Conservation (phyloP, 768 basidiomycete genomes). For the Pulveroboletus sp. region DNA sequence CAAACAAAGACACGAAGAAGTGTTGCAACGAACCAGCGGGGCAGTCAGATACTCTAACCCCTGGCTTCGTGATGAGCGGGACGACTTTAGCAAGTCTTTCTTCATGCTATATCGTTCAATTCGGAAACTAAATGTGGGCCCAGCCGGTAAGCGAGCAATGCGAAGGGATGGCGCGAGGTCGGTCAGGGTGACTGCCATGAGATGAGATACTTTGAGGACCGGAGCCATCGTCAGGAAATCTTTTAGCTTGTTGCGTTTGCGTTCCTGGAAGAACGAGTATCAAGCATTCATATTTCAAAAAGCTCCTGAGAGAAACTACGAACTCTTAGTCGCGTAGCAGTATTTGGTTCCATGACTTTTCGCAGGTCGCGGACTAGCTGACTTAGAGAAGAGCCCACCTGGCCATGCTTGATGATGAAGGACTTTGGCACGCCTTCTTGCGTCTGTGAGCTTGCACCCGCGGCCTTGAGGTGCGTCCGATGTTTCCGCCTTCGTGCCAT, state of each 20-base stretch:
- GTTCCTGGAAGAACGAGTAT: slow-evolving; percentile 56
- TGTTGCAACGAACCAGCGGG: slow-evolving; percentile 62
- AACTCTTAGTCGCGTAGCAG: slow-evolving; percentile 87
- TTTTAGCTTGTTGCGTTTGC: slow-evolving; percentile 83
- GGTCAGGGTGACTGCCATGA: slow-evolving; percentile 88
- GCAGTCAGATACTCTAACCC: slow-evolving; percentile 89
- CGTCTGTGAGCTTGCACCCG: slow-evolving; percentile 23
- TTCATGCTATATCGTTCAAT: slow-evolving; percentile 89
- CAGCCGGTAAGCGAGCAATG: slow-evolving; percentile 80
- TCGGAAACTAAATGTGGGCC: slow-evolving; percentile 91
- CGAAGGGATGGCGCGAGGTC: slow-evolving; percentile 81
- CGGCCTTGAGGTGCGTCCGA: slow-evolving; percentile 71
- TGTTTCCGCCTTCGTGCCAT: slow-evolving; percentile 70
- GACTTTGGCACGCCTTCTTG: slow-evolving; percentile 66
- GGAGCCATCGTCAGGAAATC: slow-evolving; percentile 93
- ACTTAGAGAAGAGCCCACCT: slow-evolving; percentile 79
- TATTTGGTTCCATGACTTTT: slow-evolving; percentile 98
- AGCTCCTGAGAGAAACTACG: slow-evolving; percentile 14
- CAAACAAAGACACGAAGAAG: background rate
- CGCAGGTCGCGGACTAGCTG: slow-evolving; percentile 91
- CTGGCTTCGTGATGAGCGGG: slow-evolving; percentile 64
- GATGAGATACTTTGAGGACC: slow-evolving; percentile 83
- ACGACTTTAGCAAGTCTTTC: slow-evolving; percentile 71
- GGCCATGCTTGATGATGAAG: slow-evolving; percentile 95
- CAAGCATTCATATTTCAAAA: slow-evolving; percentile 5